phyloP scores from a whole-genome alignment of 306 rosid species.

The Sicyos baderoa region DNA sequence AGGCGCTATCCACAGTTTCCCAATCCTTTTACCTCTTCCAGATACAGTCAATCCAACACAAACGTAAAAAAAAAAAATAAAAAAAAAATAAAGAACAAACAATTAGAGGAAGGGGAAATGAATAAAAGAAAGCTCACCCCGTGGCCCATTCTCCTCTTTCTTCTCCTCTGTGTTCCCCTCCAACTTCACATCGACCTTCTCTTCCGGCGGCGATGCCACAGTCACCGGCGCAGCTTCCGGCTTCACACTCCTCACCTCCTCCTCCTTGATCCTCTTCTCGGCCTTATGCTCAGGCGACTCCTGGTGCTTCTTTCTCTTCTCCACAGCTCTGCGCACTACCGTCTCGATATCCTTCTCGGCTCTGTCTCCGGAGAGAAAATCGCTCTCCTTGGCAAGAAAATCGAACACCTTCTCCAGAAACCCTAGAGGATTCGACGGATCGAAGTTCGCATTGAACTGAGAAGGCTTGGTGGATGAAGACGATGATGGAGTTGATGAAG shows the following conservation, averaged over 20 bases:
- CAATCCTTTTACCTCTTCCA: background rate
- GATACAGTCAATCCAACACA: background rate
- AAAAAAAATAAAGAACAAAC: background rate
- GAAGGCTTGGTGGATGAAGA: slow-evolving; percentile 24
- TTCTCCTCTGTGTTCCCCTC: slow-evolving; percentile 1
- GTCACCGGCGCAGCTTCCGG: slow-evolving; percentile 23
- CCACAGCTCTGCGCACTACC: slow-evolving; percentile 27
- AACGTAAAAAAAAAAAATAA: background rate
- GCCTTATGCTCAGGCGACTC: slow-evolving; percentile 18
- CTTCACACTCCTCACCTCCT: slow-evolving; percentile 19
- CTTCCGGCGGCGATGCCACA: slow-evolving; percentile 2
- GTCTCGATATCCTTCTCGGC: slow-evolving; percentile 31
- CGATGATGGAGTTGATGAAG: slow-evolving; percentile 16
- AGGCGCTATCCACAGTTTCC: too few relatives aligned
- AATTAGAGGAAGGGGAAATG: too few relatives aligned
- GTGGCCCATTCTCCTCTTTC: slow-evolving; percentile 11
- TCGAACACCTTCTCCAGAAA: slow-evolving; percentile 52
- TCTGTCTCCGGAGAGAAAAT: slow-evolving; percentile 36
- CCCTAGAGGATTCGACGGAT: slow-evolving; percentile 47
- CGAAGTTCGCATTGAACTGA: slow-evolving; percentile 47
- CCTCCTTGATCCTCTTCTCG: slow-evolving; percentile 27
- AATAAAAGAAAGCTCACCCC: slow-evolving; percentile 15
- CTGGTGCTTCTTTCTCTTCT: slow-evolving; percentile 19
- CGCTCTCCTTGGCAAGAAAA: slow-evolving; percentile 36
- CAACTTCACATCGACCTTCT: slow-evolving; percentile 3